phyloP scores from a whole-genome alignment of 441 rosid species.

The Bocquillonia castaneifolia region DNA sequence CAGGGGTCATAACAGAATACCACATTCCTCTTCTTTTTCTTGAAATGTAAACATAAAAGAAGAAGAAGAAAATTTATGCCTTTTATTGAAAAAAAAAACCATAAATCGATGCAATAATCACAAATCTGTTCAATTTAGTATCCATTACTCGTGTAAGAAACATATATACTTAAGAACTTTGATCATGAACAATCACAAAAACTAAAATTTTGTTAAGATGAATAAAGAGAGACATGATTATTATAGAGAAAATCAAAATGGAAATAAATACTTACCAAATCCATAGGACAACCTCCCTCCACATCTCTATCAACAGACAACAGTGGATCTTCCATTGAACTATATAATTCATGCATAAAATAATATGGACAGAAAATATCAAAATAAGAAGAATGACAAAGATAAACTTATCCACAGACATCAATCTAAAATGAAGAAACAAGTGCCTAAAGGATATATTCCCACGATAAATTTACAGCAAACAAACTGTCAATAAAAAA shows the following conservation, averaged over 20 bases:
- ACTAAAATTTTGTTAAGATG: neutral
- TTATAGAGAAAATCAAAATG: conserved; percentile 6
- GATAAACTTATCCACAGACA: neutral
- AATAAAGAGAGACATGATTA: neutral
- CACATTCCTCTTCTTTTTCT: neutral
- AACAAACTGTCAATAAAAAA: neutral
- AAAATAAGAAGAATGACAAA: neutral
- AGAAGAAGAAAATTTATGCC: neutral
- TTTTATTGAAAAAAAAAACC: neutral
- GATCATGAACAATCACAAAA: neutral
- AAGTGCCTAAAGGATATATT: neutral
- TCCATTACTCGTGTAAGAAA: neutral
- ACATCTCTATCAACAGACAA: conserved; percentile 36
- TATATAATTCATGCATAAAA: conserved; percentile 31
- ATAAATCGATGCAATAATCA: no score
- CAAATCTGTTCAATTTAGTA: neutral
- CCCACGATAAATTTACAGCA: conserved; percentile 6
- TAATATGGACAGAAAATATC: conserved; percentile 15
- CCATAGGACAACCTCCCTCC: conserved; percentile 39
- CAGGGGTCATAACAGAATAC: neutral
- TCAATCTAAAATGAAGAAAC: neutral
- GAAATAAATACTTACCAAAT: conserved; percentile 38
- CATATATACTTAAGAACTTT: neutral
- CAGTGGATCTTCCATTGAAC: conserved; percentile 67
- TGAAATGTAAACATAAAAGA: neutral